Conservation (phyloP, 2,329 filamentous ascomycete genomes). For the Coniochaeta sp. region DNA sequence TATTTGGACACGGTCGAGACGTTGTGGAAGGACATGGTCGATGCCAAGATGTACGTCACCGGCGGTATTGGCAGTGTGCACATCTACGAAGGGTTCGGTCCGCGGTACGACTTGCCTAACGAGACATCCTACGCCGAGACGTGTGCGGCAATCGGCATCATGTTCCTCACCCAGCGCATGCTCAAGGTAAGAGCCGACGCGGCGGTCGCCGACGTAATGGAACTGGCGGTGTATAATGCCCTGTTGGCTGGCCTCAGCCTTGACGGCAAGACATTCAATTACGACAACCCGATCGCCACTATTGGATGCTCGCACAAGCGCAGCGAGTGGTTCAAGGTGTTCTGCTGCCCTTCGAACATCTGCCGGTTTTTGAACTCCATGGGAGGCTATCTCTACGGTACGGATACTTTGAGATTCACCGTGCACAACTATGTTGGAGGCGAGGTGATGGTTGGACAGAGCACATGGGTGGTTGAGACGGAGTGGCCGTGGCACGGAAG, state of each 20-base stretch:
- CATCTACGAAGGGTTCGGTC: conserved; percentile 53
- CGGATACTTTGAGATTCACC: conserved; percentile 8
- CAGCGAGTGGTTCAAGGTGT: conserved; percentile 50
- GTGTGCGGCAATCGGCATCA: conserved; percentile 50
- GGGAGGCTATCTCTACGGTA: conserved; percentile 48
- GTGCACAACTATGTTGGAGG: conserved; percentile 37
- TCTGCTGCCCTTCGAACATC: conserved; percentile 54
- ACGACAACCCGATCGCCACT: conserved; percentile 52
- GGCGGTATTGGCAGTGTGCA: conserved; percentile 51
- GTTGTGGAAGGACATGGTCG: conserved; percentile 53
- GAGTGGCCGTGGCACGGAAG: neutral
- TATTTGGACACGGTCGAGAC: conserved; percentile 30
- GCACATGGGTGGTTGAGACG: neutral
- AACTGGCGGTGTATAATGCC: conserved; percentile 53
- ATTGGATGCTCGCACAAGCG: conserved; percentile 36
- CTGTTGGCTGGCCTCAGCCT: conserved; percentile 49
- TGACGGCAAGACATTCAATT: conserved; percentile 50
- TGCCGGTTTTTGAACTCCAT: conserved; percentile 45
- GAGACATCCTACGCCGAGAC: conserved; percentile 53
- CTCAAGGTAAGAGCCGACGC: conserved; percentile 45
- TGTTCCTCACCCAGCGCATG: conserved; percentile 50
- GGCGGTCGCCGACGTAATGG: conserved; percentile 50
- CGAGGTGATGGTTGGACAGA: conserved; percentile 2
- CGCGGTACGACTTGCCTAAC: conserved; percentile 50
- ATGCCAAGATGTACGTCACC: conserved; percentile 55